These are phyloP conservation scores for Yamadazyma takamatsuzukensis DNA, from an alignment of 805 yeast genomes.

Conservation along the genomic window DNA sequence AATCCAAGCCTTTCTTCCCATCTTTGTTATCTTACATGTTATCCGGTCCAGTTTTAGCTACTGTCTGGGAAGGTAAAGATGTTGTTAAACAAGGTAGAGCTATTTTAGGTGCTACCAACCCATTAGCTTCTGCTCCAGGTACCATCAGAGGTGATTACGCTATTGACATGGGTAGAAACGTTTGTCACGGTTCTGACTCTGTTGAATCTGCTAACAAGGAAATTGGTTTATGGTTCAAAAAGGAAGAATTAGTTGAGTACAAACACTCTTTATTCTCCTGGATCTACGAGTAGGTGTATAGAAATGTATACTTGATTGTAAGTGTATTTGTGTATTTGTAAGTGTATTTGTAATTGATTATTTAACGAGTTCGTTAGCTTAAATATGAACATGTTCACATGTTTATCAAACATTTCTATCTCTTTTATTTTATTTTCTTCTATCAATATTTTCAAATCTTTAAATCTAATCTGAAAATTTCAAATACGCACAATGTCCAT, in stretches of 20 bases:
- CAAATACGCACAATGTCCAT: conserved; percentile 17
- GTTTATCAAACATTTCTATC: background rate
- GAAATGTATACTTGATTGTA: background rate
- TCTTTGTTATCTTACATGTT: conserved; percentile 92
- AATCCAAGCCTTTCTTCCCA: conserved; percentile 97
- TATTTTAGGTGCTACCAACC: conserved; percentile 99
- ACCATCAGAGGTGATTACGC: conserved; percentile 99
- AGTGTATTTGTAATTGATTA: no score
- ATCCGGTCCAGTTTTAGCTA: conserved; percentile 98
- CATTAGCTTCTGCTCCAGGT: conserved; percentile 95
- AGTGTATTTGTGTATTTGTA: no score
- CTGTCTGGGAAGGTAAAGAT: conserved; percentile 99
- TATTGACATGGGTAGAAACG: conserved; percentile 98
- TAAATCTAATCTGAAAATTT: no score
- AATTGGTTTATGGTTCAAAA: conserved; percentile 96
- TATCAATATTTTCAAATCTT: background rate
- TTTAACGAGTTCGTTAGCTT: no score
- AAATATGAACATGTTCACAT: no score
- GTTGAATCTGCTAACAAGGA: conserved; percentile 97
- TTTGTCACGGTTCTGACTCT: conserved; percentile 98
- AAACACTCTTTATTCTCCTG: conserved; percentile 79
- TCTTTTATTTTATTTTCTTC: background rate
- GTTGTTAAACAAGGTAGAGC: conserved; percentile 98
- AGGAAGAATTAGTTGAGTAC: conserved; percentile 93
- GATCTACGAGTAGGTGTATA: conserved; percentile 79